Evolutionary conservation across 1,139 yeast genomes (phyloP).

Genomic region (Saccharomyces hybrid): DNA sequence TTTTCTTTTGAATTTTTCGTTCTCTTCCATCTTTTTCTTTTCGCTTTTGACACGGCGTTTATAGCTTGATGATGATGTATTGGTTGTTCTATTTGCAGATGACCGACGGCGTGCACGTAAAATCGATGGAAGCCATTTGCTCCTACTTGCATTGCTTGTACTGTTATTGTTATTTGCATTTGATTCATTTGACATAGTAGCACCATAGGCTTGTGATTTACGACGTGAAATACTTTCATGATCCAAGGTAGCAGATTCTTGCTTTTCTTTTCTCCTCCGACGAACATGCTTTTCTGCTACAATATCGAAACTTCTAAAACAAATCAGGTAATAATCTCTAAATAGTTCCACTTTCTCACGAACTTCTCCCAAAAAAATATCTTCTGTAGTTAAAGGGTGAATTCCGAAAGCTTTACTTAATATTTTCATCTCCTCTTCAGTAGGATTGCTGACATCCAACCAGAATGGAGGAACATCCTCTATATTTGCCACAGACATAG

Average conservation of each 20-base stretch:
- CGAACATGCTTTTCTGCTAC: conserved; percentile 61
- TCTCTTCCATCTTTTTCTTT: conserved; percentile 31
- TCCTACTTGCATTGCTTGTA: conserved; percentile 3
- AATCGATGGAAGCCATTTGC: conserved; percentile 10
- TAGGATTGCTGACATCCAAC: conserved; percentile 88
- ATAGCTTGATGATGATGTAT: conserved; percentile 10
- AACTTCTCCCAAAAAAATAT: conserved; percentile 86
- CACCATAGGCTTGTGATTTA: conserved; percentile 6
- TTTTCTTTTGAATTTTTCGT: conserved; percentile 35
- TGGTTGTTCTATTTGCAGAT: conserved; percentile 7
- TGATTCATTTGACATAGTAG: not conserved
- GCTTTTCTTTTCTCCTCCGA: conserved; percentile 28
- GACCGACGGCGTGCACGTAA: conserved; percentile 11
- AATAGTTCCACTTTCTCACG: conserved; percentile 93
- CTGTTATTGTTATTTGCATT: conserved; percentile 4
- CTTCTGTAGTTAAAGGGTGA: conserved; percentile 94
- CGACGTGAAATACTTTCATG: conserved; percentile 4
- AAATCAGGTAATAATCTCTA: conserved; percentile 80
- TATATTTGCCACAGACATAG: conserved; percentile 20
- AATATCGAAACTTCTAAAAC: conserved; percentile 88
- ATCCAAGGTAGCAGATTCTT: conserved; percentile 4
- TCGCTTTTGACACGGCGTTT: conserved; percentile 12
- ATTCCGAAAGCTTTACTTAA: conserved; percentile 85
- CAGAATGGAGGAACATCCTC: conserved; percentile 58
- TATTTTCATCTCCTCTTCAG: conserved; percentile 95